Conservation (phyloP, 257 asterid genomes). For the Solanum okadae region DNA sequence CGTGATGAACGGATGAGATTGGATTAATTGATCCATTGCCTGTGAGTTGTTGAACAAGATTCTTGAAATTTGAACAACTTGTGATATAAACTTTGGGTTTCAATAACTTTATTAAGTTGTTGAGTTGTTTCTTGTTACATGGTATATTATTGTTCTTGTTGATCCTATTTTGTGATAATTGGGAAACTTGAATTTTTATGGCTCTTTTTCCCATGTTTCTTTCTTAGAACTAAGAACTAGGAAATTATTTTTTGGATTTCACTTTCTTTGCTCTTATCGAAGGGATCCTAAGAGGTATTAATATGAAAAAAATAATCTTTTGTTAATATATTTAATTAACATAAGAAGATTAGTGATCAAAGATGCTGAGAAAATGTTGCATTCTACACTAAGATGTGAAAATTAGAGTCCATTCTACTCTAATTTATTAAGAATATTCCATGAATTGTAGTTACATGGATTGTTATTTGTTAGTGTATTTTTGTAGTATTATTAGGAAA, state of each 20-base stretch:
- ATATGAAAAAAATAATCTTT: neutral
- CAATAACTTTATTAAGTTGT: slow-evolving; percentile 23
- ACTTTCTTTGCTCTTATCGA: slow-evolving; percentile 5
- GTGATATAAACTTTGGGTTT: slow-evolving; percentile 41
- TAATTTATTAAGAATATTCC: slow-evolving; percentile 17
- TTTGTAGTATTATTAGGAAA: neutral
- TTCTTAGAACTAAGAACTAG: neutral
- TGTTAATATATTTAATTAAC: neutral
- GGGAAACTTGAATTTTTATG: neutral
- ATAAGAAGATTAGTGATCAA: neutral
- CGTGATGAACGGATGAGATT: neutral
- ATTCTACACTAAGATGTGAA: slow-evolving; percentile 6
- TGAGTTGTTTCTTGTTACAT: slow-evolving; percentile 22
- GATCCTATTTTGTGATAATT: neutral
- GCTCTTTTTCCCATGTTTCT: slow-evolving; percentile 28
- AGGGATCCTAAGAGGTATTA: slow-evolving; percentile 7
- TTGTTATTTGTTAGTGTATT: neutral
- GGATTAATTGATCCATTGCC: slow-evolving; percentile 23
- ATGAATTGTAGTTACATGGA: slow-evolving; percentile 16
- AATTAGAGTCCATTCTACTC: slow-evolving; percentile 1
- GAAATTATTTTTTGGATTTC: slow-evolving; percentile 1
- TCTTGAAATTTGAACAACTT: slow-evolving; percentile 35
- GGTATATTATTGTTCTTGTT: slow-evolving; percentile 8
- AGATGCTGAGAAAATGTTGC: slow-evolving; percentile 34
- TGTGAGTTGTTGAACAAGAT: slow-evolving; percentile 30